Evolutionary conservation across 148 eudicot species (phyloP).

Genomic region (Heliamphora exappendiculata): DNA sequence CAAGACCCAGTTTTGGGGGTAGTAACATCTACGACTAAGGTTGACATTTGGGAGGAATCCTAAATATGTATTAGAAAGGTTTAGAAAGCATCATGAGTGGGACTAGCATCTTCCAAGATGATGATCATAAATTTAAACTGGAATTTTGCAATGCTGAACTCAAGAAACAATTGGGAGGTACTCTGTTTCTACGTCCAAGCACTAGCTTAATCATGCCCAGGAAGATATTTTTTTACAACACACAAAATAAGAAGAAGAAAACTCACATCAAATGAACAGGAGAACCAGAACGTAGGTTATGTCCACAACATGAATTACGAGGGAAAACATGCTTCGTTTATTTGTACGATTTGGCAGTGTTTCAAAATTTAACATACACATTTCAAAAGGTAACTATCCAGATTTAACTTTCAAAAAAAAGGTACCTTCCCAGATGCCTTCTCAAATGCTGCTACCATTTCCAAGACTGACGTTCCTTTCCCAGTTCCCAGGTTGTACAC

Average conservation of each 20-base stretch:
- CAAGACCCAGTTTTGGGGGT: too few relatives aligned
- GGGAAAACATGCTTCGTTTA: neutral
- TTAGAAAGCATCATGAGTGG: too few relatives aligned
- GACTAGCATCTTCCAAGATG: too few relatives aligned
- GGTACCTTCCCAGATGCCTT: conserved; percentile 93
- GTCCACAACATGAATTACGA: neutral
- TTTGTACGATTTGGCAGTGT: neutral
- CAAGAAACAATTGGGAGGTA: neutral
- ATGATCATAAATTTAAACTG: too few relatives aligned
- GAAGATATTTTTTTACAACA: too few relatives aligned
- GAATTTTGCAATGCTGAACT: too few relatives aligned
- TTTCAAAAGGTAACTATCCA: too few relatives aligned
- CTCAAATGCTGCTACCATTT: conserved; percentile 98
- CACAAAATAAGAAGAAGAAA: neutral
- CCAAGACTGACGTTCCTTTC: conserved; percentile 84
- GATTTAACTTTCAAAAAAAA: too few relatives aligned
- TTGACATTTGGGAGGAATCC: too few relatives aligned
- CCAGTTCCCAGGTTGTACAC: conserved; percentile 97
- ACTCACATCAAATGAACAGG: neutral
- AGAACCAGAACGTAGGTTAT: neutral
- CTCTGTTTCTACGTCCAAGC: neutral
- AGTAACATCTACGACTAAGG: too few relatives aligned
- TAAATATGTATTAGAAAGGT: too few relatives aligned
- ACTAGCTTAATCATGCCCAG: neutral
- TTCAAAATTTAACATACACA: neutral